Evolutionary conservation across 148 eudicot species (phyloP).

Genomic region (Nepenthes mirabilis): DNA sequence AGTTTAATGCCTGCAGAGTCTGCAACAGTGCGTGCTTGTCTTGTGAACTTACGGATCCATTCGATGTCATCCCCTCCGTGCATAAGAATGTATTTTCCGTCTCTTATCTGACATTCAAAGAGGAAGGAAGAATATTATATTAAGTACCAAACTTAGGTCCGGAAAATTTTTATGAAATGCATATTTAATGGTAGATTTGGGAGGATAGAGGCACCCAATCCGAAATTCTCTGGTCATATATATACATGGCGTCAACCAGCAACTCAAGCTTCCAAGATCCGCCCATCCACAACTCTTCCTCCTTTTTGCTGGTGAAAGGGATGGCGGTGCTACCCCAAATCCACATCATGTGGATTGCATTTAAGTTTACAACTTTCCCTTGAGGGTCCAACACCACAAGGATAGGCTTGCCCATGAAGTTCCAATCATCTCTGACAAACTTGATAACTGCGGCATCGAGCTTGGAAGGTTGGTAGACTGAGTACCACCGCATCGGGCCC

Average conservation of each 20-base stretch:
- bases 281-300: constrained; percentile 60
- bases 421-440: constrained; percentile 79
- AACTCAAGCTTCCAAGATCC: constrained; percentile 75
- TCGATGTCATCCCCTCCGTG: constrained; percentile 77
- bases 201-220: constrained; percentile 37
- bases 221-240: constrained; percentile 24
- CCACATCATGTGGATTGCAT: constrained; percentile 76
- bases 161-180: neutral
- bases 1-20: constrained; percentile 20
- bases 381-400: constrained; percentile 75
- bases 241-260: too few species aligned
- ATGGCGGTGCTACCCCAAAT: constrained; percentile 73
- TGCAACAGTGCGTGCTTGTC: constrained; percentile 26
- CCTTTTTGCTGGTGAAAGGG: constrained; percentile 54
- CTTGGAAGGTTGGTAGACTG: constrained; percentile 51
- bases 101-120: constrained; percentile 7
- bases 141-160: neutral
- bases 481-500: constrained; percentile 70
- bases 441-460: constrained; percentile 58
- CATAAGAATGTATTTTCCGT: constrained; percentile 40
- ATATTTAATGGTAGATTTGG: neutral
- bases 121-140: neutral
- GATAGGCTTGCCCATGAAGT: constrained; percentile 45
- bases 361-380: constrained; percentile 53
- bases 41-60: constrained; percentile 54